Evolutionary conservation across 148 eudicot species (phyloP).

Genomic region (Diospyros kaki): DNA sequence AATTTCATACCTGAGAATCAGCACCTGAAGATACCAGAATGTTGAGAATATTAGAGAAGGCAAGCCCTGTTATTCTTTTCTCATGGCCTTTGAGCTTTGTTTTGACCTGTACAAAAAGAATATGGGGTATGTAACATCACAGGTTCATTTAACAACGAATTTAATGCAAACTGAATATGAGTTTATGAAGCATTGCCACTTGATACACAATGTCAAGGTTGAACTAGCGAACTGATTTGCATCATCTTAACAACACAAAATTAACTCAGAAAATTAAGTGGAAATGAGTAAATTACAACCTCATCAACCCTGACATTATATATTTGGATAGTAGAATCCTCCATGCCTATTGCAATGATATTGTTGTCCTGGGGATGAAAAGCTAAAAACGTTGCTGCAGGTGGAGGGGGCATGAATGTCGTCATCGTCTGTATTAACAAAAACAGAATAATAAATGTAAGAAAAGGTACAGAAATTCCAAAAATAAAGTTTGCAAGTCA

Average conservation of each 20-base stretch:
- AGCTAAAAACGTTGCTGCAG: slow-evolving; percentile 85
- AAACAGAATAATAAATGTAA: slow-evolving; percentile 8
- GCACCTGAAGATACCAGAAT: slow-evolving; percentile 46
- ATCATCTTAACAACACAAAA: background rate
- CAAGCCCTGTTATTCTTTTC: slow-evolving; percentile 44
- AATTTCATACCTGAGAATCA: slow-evolving; percentile 39
- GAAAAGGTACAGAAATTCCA: background rate
- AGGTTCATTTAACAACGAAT: background rate
- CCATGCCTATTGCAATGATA: slow-evolving; percentile 93
- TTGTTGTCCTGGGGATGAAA: slow-evolving; percentile 90
- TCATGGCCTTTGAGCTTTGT: slow-evolving; percentile 41
- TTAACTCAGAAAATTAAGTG: slow-evolving; percentile 3
- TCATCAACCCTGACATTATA: slow-evolving; percentile 83
- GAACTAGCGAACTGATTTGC: background rate
- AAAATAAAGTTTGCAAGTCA: no score
- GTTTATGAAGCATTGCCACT: background rate
- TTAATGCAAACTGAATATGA: background rate
- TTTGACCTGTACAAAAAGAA: slow-evolving; percentile 27
- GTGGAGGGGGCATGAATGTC: slow-evolving; percentile 88
- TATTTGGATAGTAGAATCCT: slow-evolving; percentile 79
- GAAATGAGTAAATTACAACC: slow-evolving; percentile 28
- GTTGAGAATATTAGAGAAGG: slow-evolving; percentile 39
- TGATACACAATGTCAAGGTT: background rate
- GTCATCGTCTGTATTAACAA: slow-evolving; percentile 71
- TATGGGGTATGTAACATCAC: background rate